Evolutionary conservation across 805 yeast species (phyloP).

Genomic region (Saccharomycopsis sp.): DNA sequence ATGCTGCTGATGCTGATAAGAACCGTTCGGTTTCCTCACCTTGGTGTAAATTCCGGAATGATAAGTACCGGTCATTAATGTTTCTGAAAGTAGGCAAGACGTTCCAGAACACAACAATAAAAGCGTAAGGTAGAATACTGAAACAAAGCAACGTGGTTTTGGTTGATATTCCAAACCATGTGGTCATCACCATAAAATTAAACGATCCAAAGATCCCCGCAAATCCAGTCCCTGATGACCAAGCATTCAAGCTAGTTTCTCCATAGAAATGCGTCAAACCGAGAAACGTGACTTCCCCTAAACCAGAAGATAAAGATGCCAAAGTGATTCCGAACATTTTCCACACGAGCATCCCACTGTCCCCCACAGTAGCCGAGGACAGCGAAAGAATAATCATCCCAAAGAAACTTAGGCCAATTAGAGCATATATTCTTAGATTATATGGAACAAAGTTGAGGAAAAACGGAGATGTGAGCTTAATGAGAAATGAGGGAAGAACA

Average conservation of each 20-base stretch:
- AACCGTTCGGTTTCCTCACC: neutral
- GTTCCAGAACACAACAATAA: constrained; percentile 30
- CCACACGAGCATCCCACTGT: constrained; percentile 12
- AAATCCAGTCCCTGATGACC: constrained; percentile 94
- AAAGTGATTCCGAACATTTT: constrained; percentile 63
- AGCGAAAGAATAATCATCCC: constrained; percentile 65
- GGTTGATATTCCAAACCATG: constrained; percentile 53
- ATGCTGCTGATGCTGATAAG: neutral
- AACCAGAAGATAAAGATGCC: constrained; percentile 80
- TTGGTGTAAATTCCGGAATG: neutral
- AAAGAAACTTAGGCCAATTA: constrained; percentile 51
- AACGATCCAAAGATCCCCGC: constrained; percentile 88
- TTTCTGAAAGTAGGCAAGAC: constrained; percentile 11
- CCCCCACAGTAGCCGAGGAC: constrained; percentile 27
- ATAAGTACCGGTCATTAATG: constrained; percentile 12
- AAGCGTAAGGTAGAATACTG: constrained; percentile 48
- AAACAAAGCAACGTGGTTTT: constrained; percentile 51
- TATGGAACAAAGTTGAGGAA: constrained; percentile 65
- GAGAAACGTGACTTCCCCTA: constrained; percentile 85
- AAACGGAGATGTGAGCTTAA: constrained; percentile 61
- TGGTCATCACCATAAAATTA: constrained; percentile 62
- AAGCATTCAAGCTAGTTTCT: constrained; percentile 63
- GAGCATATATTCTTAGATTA: constrained; percentile 39
- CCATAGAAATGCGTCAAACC: constrained; percentile 78
- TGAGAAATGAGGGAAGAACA: constrained; percentile 70